Evolutionary conservation across 768 basidiomycete genomes (phyloP).

Genomic region (Sporobolomyces roseus): DNA sequence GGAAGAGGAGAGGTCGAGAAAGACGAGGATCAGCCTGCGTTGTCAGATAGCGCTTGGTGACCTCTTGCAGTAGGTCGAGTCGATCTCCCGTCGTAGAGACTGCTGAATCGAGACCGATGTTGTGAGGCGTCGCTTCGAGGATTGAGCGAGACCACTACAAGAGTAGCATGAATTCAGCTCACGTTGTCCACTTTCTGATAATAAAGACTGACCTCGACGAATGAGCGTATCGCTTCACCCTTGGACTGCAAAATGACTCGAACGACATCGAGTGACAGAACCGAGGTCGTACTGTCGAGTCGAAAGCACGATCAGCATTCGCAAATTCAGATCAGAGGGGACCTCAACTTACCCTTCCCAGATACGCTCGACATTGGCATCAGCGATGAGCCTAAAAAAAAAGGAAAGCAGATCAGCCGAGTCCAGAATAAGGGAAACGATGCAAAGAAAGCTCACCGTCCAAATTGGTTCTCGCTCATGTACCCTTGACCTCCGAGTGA

Average conservation of each 20-base stretch:
- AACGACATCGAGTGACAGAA: conserved; percentile 65
- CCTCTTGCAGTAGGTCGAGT: conserved; percentile 48
- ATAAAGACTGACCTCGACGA: conserved; percentile 52
- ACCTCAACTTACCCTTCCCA: conserved; percentile 60
- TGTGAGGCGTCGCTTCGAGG: neutral
- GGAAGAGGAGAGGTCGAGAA: conserved; percentile 59
- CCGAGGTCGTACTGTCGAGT: conserved; percentile 50
- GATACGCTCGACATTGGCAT: conserved; percentile 71
- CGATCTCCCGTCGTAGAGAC: neutral
- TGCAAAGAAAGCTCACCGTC: conserved; percentile 50
- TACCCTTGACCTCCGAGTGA: conserved; percentile 73
- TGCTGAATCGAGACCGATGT: neutral
- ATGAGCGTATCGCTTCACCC: conserved; percentile 51
- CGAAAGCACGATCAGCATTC: neutral
- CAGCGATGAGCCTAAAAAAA: conserved; percentile 57
- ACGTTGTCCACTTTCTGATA: conserved; percentile 47
- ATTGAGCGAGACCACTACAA: conserved; percentile 5
- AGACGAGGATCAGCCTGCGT: conserved; percentile 51
- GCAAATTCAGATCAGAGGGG: conserved; percentile 40
- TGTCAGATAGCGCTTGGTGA: neutral
- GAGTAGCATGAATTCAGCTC: too few relatives aligned
- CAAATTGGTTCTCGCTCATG: conserved; percentile 76
- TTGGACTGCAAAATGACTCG: conserved; percentile 56
- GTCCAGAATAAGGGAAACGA: neutral
- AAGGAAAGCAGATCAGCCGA: neutral